Conservation (phyloP, 441 rosid genomes). For the Iberis amara region DNA sequence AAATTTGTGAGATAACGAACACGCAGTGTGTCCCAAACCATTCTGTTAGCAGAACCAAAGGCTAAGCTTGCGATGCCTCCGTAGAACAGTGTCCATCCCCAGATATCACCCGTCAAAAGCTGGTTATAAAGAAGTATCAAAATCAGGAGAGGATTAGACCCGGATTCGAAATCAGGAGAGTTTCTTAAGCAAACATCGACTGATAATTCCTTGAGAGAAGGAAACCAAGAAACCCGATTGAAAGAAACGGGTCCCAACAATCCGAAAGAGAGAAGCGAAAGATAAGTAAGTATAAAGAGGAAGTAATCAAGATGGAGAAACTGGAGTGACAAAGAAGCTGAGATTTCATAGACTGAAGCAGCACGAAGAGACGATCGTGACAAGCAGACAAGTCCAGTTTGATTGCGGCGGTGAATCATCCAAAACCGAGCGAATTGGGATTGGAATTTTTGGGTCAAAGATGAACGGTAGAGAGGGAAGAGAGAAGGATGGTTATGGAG, state of each 20-base stretch:
- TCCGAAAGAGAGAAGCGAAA: constrained; percentile 53
- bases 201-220: constrained; percentile 51
- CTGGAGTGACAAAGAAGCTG: constrained; percentile 51
- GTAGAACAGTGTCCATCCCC: constrained; percentile 76
- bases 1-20: no score
- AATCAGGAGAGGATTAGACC: no score
- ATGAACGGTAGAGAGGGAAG: constrained; percentile 45
- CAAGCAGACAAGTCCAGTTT: constrained; percentile 35
- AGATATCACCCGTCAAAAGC: constrained; percentile 64
- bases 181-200: constrained; percentile 31
- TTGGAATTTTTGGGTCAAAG: constrained; percentile 20
- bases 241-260: constrained; percentile 46
- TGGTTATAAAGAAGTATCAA: no score
- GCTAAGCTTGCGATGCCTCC: constrained; percentile 61
- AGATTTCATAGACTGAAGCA: constrained; percentile 47
- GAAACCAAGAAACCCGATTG: constrained; percentile 52
- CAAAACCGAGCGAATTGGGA: background rate
- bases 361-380: constrained; percentile 42
- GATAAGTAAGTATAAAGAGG: constrained; percentile 44
- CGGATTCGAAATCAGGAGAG: constrained; percentile 14
- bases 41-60: constrained; percentile 74
- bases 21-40: constrained; percentile 72
- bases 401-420: constrained; percentile 5
- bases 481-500: constrained; percentile 49
- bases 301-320: constrained; percentile 40